Conservation (phyloP, 768 basidiomycete species). For the Leccinum rimulosum region DNA sequence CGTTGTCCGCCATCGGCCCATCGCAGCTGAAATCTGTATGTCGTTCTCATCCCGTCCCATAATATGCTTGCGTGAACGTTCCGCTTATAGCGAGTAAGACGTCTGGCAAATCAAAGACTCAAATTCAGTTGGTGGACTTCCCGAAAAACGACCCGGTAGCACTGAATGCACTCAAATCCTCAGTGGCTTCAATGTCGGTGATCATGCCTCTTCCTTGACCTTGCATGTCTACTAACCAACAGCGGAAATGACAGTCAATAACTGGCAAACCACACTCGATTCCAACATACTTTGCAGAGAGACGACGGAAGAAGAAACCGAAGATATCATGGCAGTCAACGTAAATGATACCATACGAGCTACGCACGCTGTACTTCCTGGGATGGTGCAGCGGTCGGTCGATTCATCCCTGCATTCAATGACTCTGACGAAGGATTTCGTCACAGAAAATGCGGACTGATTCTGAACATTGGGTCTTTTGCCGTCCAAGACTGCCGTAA, state of each 20-base stretch:
- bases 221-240: neutral
- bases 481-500: constrained; percentile 51
- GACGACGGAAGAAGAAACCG: constrained; percentile 68
- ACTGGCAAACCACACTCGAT: constrained; percentile 87
- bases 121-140: constrained; percentile 74
- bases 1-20: constrained; percentile 45
- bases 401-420: neutral
- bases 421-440: neutral
- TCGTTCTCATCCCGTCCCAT: neutral
- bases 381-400: constrained; percentile 71
- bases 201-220: neutral
- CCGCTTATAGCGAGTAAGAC: constrained; percentile 35
- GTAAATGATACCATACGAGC: constrained; percentile 76
- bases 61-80: neutral
- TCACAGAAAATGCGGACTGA: constrained; percentile 72
- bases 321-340: constrained; percentile 86
- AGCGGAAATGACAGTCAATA: constrained; percentile 68
- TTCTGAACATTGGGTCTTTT: constrained; percentile 92
- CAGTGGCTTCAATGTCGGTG: constrained; percentile 63
- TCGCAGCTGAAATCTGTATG: constrained; percentile 74
- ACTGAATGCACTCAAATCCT: constrained; percentile 50
- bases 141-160: constrained; percentile 51
- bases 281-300: constrained; percentile 79
- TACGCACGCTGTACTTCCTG: constrained; percentile 76
- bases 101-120: constrained; percentile 52